Evolutionary conservation across 2,329 filamentous ascomycete species (phyloP).

Genomic region (Arthrobotrys musiformis): DNA sequence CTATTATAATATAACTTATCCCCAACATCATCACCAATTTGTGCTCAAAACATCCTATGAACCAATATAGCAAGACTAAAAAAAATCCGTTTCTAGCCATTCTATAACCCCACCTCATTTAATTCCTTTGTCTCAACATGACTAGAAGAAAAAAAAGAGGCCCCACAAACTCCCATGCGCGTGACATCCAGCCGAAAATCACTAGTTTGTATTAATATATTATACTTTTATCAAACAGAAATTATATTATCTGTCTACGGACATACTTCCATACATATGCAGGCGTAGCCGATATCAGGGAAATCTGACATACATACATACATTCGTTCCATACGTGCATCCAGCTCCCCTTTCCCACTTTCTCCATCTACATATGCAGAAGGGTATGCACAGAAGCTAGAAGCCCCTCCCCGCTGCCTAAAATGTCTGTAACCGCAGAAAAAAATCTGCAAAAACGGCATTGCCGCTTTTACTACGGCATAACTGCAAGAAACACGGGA

Average conservation of each 20-base stretch:
- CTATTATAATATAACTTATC: not conserved
- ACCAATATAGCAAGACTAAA: constrained; percentile 5
- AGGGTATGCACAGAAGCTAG: not conserved
- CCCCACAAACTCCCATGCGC: constrained; percentile 9
- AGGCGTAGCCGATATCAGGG: constrained; percentile 34
- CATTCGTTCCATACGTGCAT: constrained; percentile 18
- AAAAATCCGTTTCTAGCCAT: constrained; percentile 4
- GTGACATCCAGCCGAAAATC: not conserved
- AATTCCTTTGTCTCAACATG: constrained; percentile 15
- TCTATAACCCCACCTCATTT: not conserved
- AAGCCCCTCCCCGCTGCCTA: constrained; percentile 10
- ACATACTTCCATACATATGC: not conserved
- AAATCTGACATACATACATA: constrained; percentile 38
- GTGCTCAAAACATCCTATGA: not conserved
- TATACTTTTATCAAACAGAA: not conserved
- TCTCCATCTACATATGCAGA: not conserved
- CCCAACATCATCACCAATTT: constrained; percentile 14
- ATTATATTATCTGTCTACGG: not conserved
- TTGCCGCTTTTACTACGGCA: constrained; percentile 9
- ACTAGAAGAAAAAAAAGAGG: too few relatives aligned
- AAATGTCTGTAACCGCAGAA: constrained; percentile 1
- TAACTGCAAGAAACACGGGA: not conserved
- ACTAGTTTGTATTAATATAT: not conserved
- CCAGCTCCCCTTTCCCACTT: constrained; percentile 4
- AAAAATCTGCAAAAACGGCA: not conserved